Conservation (phyloP, 768 basidiomycete genomes). For the Coprinopsis strossmayeri region DNA sequence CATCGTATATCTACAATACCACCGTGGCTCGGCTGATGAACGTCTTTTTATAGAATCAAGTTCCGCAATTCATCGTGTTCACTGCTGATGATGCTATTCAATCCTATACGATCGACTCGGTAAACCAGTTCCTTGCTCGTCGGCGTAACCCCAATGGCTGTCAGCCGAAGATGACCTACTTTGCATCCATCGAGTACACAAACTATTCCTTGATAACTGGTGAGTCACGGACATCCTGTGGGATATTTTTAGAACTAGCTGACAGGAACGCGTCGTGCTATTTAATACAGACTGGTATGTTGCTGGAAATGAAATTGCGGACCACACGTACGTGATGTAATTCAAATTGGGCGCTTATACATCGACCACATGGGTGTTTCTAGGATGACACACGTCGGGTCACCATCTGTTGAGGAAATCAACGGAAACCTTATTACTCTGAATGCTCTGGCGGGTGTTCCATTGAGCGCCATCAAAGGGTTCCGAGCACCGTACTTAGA, state of each 20-base stretch:
- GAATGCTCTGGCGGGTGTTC: constrained; percentile 74
- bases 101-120: constrained; percentile 65
- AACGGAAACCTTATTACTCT: constrained; percentile 75
- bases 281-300: constrained; percentile 59
- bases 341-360: neutral
- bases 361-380: constrained; percentile 1
- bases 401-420: constrained; percentile 57
- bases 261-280: neutral
- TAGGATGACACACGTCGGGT: constrained; percentile 75
- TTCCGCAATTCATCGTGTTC: constrained; percentile 65
- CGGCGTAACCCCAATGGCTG: constrained; percentile 77
- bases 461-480: constrained; percentile 53
- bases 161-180: constrained; percentile 71
- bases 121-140: constrained; percentile 70
- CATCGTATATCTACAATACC: too few relatives aligned
- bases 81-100: constrained; percentile 76
- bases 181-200: constrained; percentile 62
- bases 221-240: constrained; percentile 14
- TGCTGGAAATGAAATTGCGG: constrained; percentile 78
- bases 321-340: constrained; percentile 53
- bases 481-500: constrained; percentile 78
- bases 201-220: constrained; percentile 70
- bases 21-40: constrained; percentile 1
- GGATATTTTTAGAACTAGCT: too few relatives aligned
- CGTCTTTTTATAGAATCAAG: constrained; percentile 35